phyloP scores from a whole-genome alignment of 306 rosid genomes.

The Quillaja saponaria region DNA sequence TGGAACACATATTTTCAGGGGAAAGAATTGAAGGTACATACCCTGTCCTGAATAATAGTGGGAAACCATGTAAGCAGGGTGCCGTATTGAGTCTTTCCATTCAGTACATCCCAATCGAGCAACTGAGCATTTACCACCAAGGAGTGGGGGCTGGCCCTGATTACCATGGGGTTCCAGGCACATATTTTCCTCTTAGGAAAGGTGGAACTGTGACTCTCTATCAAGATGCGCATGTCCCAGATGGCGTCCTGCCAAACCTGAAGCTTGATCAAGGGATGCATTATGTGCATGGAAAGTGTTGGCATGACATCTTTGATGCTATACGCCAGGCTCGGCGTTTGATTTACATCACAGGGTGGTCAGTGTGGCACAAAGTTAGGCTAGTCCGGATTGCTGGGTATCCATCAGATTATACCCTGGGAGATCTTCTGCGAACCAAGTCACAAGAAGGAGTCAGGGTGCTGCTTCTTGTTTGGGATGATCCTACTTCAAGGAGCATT shows the following conservation, averaged over 20 bases:
- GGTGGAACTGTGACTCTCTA: slow-evolving; percentile 85
- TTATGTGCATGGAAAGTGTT: slow-evolving; percentile 82
- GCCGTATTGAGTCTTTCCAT: slow-evolving; percentile 73
- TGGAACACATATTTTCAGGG: slow-evolving; percentile 68
- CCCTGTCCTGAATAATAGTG: slow-evolving; percentile 65
- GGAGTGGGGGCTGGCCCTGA: slow-evolving; percentile 97
- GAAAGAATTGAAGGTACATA: slow-evolving; percentile 66
- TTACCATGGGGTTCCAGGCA: slow-evolving; percentile 80
- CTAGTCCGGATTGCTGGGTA: slow-evolving; percentile 63
- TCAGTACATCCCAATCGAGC: slow-evolving; percentile 79
- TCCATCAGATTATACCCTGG: slow-evolving; percentile 50
- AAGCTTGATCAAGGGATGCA: slow-evolving; percentile 61
- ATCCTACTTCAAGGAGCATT: slow-evolving; percentile 91
- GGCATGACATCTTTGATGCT: slow-evolving; percentile 81
- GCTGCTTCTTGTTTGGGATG: slow-evolving; percentile 97
- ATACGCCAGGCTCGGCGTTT: slow-evolving; percentile 67
- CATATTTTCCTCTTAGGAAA: slow-evolving; percentile 89
- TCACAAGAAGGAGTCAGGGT: slow-evolving; percentile 97
- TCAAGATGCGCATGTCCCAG: slow-evolving; percentile 95
- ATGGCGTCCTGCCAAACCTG: slow-evolving; percentile 67
- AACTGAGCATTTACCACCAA: slow-evolving; percentile 56
- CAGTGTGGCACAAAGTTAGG: slow-evolving; percentile 88
- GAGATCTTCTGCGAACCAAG: slow-evolving; percentile 80
- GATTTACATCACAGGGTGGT: slow-evolving; percentile 94
- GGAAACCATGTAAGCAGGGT: slow-evolving; percentile 85